A percentile compares a stretch with the other conserved stretches of the same genome.
Conservation (phyloP, 1,139 yeast species). For the Meyerozyma elateridarum region DNA sequence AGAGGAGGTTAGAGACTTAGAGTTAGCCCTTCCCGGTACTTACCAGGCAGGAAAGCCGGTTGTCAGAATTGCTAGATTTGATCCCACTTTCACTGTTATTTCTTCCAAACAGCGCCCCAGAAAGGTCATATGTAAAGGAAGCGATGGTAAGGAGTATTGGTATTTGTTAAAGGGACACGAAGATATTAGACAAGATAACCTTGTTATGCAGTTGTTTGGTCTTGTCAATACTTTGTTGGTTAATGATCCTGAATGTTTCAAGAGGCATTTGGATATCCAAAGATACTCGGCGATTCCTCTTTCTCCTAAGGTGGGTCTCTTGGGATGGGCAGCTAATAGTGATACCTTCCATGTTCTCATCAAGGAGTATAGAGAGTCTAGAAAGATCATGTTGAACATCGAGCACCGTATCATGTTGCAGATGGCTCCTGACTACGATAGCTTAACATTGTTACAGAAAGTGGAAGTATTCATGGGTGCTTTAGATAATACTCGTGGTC, state of each 20-base stretch:
- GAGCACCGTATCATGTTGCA: conserved; percentile 95
- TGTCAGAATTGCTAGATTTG: conserved; percentile 67
- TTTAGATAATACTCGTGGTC: conserved; percentile 91
- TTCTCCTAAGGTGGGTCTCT: conserved; percentile 93
- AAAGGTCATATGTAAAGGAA: conserved; percentile 70
- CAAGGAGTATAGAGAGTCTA: conserved; percentile 85
- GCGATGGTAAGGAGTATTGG: conserved; percentile 86
- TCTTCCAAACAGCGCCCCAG: conserved; percentile 96
- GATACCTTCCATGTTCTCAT: conserved; percentile 95
- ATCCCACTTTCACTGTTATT: conserved; percentile 81
- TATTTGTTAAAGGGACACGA: conserved; percentile 91
- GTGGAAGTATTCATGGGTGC: conserved; percentile 97
- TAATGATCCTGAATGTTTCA: conserved; percentile 93
- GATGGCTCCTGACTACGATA: conserved; percentile 98
- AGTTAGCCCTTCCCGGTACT: conserved; percentile 92
- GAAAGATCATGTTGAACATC: conserved; percentile 83
- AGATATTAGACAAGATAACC: conserved; percentile 94
- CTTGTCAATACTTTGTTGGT: conserved; percentile 84
- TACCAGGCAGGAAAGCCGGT: conserved; percentile 82
- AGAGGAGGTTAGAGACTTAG: conserved; percentile 72
- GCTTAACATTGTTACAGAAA: conserved; percentile 79
- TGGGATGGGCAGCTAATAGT: conserved; percentile 97
- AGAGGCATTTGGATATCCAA: conserved; percentile 90
- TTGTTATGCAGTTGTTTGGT: conserved; percentile 97
- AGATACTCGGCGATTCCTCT: conserved; percentile 90